Base-by-base conservation (phyloP, 2,329 filamentous ascomycete species). In the Daldinia sp. region DNA sequence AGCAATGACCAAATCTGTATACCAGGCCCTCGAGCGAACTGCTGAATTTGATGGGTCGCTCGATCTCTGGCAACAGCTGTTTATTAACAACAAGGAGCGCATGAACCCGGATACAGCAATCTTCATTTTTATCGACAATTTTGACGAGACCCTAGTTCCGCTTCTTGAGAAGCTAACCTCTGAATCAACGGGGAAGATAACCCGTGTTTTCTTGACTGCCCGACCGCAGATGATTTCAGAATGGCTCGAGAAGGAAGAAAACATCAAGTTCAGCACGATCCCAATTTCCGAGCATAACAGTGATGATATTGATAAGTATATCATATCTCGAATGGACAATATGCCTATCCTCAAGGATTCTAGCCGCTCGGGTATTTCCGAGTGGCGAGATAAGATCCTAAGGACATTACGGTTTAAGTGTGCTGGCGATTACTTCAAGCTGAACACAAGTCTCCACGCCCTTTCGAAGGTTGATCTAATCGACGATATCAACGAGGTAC, bases 391-490 rank as follows among this genome's bases (percentile, higher is more conserved):
- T n/a, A 75, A 68, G 18, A 79, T 79, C n/a, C 58, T 77, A 9
- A 55, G 73, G 1, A 74, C 71, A 9, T 60, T 78, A 15, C 69
- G 71, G 6, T 63, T 71, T n/a, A 77, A 78, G 55, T 77, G 74
- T 57, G 68, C 50, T 2, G 76, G 77, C 20, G 77, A 78, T 44
- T 78, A 76, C 57, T 76, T 78, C 63, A 78, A 74, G 55, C 63
- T 78, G 6, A 74, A 76, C 60, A 74, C 70, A n/a, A 77, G 75
- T 42, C 72, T 81, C 6, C 71, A 77, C 37, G 74, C 74, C 1
- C 75, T 81, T 15, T 60, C 75, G 1, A 78, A 76, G 54, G 77
- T 78, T 2, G 78, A 80, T 56, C 73, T 79, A 1, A 70, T 79
- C 42, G 78, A 79, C 6, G 79, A 81, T 26, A 78, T 81, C 44